Evolutionary conservation across 495 filamentous ascomycete species (phyloP).

Genomic region (Cryomyces minteri): DNA sequence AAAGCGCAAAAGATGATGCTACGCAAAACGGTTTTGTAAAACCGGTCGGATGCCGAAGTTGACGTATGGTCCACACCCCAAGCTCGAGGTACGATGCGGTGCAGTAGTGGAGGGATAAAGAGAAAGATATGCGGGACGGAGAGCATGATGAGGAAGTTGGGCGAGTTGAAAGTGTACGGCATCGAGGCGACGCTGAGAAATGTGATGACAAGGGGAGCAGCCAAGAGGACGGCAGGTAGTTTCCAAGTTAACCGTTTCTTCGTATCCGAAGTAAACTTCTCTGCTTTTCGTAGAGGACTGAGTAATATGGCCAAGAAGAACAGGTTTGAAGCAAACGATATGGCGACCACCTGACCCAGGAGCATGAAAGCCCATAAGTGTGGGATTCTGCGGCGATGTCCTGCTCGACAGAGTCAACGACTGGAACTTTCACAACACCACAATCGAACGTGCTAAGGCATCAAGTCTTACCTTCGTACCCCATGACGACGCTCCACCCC

Average conservation of each 20-base stretch:
- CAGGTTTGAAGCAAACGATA: constrained; percentile 18
- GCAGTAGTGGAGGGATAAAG: constrained; percentile 5
- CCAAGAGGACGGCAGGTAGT: constrained; percentile 3
- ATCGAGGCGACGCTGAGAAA: constrained; percentile 2
- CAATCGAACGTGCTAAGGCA: background rate
- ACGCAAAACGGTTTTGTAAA: background rate
- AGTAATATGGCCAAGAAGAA: constrained; percentile 14
- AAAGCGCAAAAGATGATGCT: background rate
- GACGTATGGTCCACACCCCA: background rate
- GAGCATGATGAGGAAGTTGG: constrained; percentile 7
- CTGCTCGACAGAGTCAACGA: constrained; percentile 3
- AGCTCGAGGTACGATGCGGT: constrained; percentile 2
- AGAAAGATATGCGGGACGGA: constrained; percentile 8
- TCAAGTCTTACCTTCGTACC: constrained; percentile 5
- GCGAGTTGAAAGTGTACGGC: constrained; percentile 2
- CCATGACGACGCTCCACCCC: constrained; percentile 4
- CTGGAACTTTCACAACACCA: background rate
- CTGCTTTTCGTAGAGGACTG: constrained; percentile 3
- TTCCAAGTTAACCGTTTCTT: background rate
- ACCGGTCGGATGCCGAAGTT: background rate
- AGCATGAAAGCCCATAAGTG: constrained; percentile 19
- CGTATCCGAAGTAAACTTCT: background rate
- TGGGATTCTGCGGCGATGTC: constrained; percentile 8
- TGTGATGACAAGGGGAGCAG: constrained; percentile 1
- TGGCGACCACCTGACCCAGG: constrained; percentile 16